These are phyloP conservation scores for Fusarium continuum DNA, from an alignment of 2,329 filamentous ascomycete species.

Conservation along the genomic window DNA sequence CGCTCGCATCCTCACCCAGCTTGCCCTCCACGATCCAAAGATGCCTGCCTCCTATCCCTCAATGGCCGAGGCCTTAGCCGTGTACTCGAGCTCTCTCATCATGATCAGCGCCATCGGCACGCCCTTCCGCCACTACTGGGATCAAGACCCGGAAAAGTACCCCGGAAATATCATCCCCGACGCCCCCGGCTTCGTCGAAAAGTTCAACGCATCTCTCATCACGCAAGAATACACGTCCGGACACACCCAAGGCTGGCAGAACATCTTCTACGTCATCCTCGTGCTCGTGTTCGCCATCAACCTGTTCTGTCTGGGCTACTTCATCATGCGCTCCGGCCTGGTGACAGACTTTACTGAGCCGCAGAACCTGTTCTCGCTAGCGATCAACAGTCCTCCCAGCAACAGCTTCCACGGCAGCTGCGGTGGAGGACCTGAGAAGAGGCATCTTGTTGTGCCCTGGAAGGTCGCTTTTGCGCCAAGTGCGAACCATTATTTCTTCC, in stretches of 20 bases:
- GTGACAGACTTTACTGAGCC: constrained; percentile 84
- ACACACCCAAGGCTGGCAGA: constrained; percentile 67
- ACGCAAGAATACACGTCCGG: constrained; percentile 77
- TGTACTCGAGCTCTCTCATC: constrained; percentile 73
- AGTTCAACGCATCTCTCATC: constrained; percentile 70
- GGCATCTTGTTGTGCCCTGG: constrained; percentile 54
- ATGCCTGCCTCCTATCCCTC: constrained; percentile 68
- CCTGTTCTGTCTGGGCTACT: constrained; percentile 69
- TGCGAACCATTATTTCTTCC: constrained; percentile 56
- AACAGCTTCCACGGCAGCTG: constrained; percentile 51
- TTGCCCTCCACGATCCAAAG: constrained; percentile 53
- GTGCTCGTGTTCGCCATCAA: constrained; percentile 73
- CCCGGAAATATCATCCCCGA: constrained; percentile 48
- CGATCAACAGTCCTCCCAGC: constrained; percentile 66
- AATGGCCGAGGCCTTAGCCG: constrained; percentile 77
- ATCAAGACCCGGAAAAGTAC: constrained; percentile 44
- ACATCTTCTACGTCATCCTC: constrained; percentile 73
- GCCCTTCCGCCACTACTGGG: constrained; percentile 68
- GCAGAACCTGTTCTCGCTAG: constrained; percentile 76
- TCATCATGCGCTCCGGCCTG: constrained; percentile 63
- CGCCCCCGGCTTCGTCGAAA: constrained; percentile 57
- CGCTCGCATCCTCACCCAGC: constrained; percentile 63
- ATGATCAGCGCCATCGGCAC: constrained; percentile 67
- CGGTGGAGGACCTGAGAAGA: constrained; percentile 49
- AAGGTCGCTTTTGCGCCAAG: constrained; percentile 51